Evolutionary conservation across 2,329 filamentous ascomycete genomes (phyloP).

Genomic region (Fusarium foetens): DNA sequence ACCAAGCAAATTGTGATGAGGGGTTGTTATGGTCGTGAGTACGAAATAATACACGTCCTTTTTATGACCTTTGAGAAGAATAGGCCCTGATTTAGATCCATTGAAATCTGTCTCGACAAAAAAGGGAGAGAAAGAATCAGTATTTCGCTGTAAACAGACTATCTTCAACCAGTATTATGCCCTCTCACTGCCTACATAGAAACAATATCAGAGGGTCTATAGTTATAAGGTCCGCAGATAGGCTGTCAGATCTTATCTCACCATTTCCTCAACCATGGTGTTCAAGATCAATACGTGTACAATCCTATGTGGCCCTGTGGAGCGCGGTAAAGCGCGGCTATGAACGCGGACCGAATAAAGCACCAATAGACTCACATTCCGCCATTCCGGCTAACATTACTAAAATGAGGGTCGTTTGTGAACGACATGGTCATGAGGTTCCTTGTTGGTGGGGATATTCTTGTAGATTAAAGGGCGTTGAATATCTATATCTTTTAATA

Average conservation of each 20-base stretch:
- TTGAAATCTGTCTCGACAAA: background rate
- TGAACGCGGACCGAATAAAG: slow-evolving; percentile 36
- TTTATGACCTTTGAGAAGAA: fast-evolving
- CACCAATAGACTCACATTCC: slow-evolving; percentile 27
- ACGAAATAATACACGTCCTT: fast-evolving
- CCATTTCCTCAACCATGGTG: background rate
- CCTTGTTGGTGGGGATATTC: background rate
- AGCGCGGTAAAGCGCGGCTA: slow-evolving; percentile 37
- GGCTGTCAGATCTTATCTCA: background rate
- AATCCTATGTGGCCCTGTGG: slow-evolving; percentile 39
- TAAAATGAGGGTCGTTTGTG: slow-evolving; percentile 6
- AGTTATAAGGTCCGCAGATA: background rate
- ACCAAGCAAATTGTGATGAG: fast-evolving
- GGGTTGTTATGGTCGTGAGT: fast-evolving
- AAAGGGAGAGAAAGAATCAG: background rate
- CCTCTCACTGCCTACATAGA: no score
- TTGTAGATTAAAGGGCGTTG: slow-evolving; percentile 7
- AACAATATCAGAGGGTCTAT: no score
- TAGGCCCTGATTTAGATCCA: fast-evolving
- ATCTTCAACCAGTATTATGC: no score
- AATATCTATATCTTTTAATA: background rate
- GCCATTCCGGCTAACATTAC: slow-evolving; percentile 24
- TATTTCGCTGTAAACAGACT: background rate
- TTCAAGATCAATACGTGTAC: background rate
- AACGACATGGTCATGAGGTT: slow-evolving; percentile 14